phyloP scores from a whole-genome alignment of 306 rosid genomes.

The Lotus japonicus region DNA sequence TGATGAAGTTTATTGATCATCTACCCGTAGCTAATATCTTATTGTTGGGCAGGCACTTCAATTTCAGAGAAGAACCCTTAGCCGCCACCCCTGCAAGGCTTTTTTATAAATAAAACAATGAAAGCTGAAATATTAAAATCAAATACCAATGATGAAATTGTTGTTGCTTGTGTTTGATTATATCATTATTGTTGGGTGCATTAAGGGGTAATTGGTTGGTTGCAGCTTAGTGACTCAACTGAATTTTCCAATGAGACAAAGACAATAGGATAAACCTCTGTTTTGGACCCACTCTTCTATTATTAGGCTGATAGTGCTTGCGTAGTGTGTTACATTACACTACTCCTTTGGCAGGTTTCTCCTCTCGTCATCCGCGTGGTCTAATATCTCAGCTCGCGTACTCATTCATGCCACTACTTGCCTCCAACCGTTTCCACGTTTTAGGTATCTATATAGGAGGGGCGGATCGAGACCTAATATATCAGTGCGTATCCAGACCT shows the following conservation, averaged over 20 bases:
- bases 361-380: too few species aligned
- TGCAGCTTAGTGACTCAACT: neutral
- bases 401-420: too few species aligned
- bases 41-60: neutral
- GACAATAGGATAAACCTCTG: neutral
- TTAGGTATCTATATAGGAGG: too few species aligned
- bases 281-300: neutral
- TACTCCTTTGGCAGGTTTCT: neutral
- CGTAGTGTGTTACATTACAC: neutral
- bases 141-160: neutral
- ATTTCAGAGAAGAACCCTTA: neutral
- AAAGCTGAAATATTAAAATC: neutral
- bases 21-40: too few species aligned
- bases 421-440: too few species aligned
- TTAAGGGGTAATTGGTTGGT: too few species aligned
- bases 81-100: neutral
- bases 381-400: too few species aligned
- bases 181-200: neutral
- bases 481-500: too few species aligned
- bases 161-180: neutral
- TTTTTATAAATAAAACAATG: neutral
- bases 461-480: too few species aligned
- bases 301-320: neutral
- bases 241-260: neutral
- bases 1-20: constrained; percentile 2